Evolutionary conservation across 257 asterid genomes (phyloP), one percentile per base, ranked within the genome.

Genomic region (Coffea canephora): DNA sequence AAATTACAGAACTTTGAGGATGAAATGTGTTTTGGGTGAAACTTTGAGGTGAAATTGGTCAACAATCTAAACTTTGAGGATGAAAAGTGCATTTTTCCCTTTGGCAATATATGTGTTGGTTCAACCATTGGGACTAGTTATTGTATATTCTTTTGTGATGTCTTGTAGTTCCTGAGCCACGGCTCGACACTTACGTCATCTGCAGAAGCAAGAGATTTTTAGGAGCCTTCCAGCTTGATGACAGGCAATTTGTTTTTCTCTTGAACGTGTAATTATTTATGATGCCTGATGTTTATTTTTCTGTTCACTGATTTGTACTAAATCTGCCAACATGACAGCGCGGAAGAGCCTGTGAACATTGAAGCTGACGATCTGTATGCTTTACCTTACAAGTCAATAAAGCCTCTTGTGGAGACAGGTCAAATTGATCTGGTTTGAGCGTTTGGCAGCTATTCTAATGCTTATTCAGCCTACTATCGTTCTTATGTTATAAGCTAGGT

Each of bases 281-380:
- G 1, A 14, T 36, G 23, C 70, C 21, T 23, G 61, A 34, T 39
- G 54, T 69, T 18, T 4, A 2, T 45, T 70, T 21, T 21, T 23
- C 59, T n/a, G 14, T 21, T 69, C 2, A 0, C 7, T 50, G 16
- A 50, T 12, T 50, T 50, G 55, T 50, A 50, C 43, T 50, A 50
- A 50, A 50, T 50, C 18, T 12, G 55, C 55, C 55, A 41, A 41
- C 15, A 6, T 69, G 49, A 65, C 93, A 91, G 98, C 25, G 93
- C 86, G 73, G 96, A 91, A 81, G 99, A 91, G 71, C 91, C 93
- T 71, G 84, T 91, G 31, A 89, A 84, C 87, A 91, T 95, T 71
- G 97, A 93, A 87, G 98, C 97, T 12, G 91, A 89, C 79, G 96
- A 93, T 86, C 74, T 95, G 45, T 91, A 91, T 79, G 98, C 96